phyloP scores from a whole-genome alignment of 768 basidiomycete genomes.

The Mycena venus region DNA sequence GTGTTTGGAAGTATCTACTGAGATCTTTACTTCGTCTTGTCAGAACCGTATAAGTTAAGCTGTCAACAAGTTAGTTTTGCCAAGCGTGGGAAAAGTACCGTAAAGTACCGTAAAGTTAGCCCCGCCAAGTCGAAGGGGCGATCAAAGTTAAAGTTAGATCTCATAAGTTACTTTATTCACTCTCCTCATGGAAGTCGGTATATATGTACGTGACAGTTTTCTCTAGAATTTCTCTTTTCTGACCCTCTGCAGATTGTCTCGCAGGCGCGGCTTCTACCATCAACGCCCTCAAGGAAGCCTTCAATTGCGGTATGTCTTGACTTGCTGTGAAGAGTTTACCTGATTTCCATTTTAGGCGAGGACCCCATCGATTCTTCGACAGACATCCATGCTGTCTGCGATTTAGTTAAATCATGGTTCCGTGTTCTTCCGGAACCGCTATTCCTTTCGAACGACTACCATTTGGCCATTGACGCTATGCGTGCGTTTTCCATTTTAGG shows the following conservation, averaged over 20 bases:
- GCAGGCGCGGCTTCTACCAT: not conserved
- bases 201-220: slow-evolving; percentile 72
- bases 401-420: slow-evolving; percentile 90
- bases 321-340: not conserved
- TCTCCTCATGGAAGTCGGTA: slow-evolving; percentile 86
- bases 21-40: no score
- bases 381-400: slow-evolving; percentile 88
- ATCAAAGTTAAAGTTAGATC: no score
- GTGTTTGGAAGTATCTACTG: no score
- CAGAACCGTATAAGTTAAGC: no score
- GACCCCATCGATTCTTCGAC: slow-evolving; percentile 58
- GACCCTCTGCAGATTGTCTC: slow-evolving; percentile 65
- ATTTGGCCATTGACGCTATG: slow-evolving; percentile 53
- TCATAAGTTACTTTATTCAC: no score
- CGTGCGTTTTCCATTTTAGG: not conserved
- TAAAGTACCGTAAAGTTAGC: no score
- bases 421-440: slow-evolving; percentile 84
- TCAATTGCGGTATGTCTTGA: slow-evolving; percentile 53
- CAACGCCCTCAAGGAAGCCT: not conserved
- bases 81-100: no score
- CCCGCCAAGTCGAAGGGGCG: no score
- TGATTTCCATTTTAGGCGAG: slow-evolving; percentile 33
- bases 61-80: no score
- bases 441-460: slow-evolving; percentile 78
- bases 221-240: no score